Conservation (phyloP, 2,329 filamentous ascomycete genomes). For the Apiospora koreana region DNA sequence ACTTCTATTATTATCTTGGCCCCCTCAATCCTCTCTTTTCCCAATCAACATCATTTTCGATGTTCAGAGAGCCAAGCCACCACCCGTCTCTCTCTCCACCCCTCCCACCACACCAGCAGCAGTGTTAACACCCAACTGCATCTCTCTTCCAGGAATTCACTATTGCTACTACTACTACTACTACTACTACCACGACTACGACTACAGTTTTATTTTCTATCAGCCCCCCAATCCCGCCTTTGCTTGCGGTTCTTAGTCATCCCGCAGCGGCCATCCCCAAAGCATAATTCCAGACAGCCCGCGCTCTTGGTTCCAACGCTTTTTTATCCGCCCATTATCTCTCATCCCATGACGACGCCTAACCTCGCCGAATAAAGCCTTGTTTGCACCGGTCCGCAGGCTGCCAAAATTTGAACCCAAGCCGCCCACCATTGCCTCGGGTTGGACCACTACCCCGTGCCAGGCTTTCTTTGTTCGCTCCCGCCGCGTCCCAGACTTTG, state of each 20-base stretch:
- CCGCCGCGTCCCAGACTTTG: slow-evolving; percentile 4
- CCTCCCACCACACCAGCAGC: background rate
- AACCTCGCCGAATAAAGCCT: slow-evolving; percentile 1
- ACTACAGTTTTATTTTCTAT: background rate
- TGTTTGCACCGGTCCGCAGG: slow-evolving; percentile 1
- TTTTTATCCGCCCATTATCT: slow-evolving; percentile 1
- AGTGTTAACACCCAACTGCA: background rate
- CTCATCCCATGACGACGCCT: slow-evolving; percentile 6
- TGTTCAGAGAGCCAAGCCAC: slow-evolving; percentile 2
- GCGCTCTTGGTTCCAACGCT: background rate
- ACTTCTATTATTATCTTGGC: slow-evolving; percentile 9
- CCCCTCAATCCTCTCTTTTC: slow-evolving; percentile 7
- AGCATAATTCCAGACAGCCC: background rate
- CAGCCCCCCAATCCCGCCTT: background rate
- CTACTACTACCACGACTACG: too few species aligned
- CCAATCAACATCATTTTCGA: slow-evolving; percentile 6
- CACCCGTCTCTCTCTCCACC: slow-evolving; percentile 3
- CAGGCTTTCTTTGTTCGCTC: background rate
- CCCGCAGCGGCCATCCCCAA: background rate
- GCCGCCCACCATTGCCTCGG: background rate
- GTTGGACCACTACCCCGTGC: background rate
- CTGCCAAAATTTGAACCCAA: background rate
- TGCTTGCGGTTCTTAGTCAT: slow-evolving; percentile 1
- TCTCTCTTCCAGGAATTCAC: background rate
- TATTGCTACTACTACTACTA: too few species aligned